Evolutionary conservation across 257 asterid genomes (phyloP), one percentile per base, ranked within the genome.

Genomic region (Nemophila menziesii): DNA sequence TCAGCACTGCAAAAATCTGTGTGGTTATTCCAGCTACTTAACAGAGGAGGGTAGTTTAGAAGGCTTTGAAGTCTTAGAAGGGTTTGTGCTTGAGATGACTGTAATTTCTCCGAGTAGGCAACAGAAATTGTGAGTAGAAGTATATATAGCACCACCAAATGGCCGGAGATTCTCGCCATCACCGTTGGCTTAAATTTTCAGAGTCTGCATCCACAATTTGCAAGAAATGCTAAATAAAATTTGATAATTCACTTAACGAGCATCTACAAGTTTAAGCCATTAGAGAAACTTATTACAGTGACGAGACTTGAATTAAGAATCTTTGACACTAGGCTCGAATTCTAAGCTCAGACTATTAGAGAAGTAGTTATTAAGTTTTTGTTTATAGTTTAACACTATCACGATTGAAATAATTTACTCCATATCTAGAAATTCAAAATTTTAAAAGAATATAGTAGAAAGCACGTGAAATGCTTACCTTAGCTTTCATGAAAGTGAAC

Each of bases 1-100:
- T 78, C 84, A 4, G 41, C 23, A 19, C 65, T 78, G 67, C 95
- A 87, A 66, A 80, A 65, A 72, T 80, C 73, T 0, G 86, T 83
- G 16, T 26, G 46, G 9, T 44, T 66, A 10, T 42, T 67, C 90
- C 80, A 73, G 43, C 49, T 57, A 10, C 49, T 55, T 14, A 77
- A 53, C 29, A 37, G 18, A 22, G 70, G 40, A 12, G 94, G 97
- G 43, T 61, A 67, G 52, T 72, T 64, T 21, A 87, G 46, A 22
- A 80, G 69, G 27, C 16, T 33, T 58, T 63, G 80, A 36, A 83
- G 66, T 59, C 65, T 60, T 18, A 80, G 13, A 29, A 87, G 86
- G 16, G 70, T 52, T 34, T 62, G 55, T 15, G 51, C 65, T 68
- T 87, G 72, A 24, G 86, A 66, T 6, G 83, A 53, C 43, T 66